Evolutionary conservation across 805 yeast species (phyloP), one percentile per base, ranked within the genome.

Genomic region (Aciculoconidium aculeatum): DNA sequence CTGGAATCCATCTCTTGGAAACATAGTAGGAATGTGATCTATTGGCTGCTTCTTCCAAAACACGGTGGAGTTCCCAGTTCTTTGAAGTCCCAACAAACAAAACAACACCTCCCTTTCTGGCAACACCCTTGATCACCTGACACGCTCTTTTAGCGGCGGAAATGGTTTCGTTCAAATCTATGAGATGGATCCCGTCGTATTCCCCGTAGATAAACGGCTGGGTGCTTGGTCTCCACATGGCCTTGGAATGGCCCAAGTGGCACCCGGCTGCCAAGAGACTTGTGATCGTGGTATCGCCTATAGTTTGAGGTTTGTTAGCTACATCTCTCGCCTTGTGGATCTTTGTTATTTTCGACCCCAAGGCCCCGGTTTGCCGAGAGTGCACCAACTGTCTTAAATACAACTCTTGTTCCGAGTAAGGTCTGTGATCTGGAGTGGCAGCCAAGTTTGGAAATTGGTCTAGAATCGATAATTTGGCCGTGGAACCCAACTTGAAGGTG

Each of bases 201-300:
- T 73, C 80, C 32, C 97, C 98, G 49, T 80, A 80, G 25, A 90
- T 71, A 53, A 69, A 92, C 7, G 94, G 88, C 55, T 87, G 90
- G 29, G 88, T 84, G 15, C 81, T 70, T 7, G 87, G 77, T 44
- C 94, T 76, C 75, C 79, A 81, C 37, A 80, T 64, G 3, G 80
- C 65, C 19, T 75, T 80, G n/a, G 95, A 72, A 45, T 90, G 96
- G 16, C 98, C 98, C 42, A 92, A 64, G 55, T 92, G 98, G 25
- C 90, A 90, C 30, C 96, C 96, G 0, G 96, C 85, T 3, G 96
- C 90, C 55, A 90, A 54, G 30, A 92, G 67, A 34, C 76, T 76
- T 17, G 85, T 64, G 20, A 87, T 64, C 3, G 90, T 69, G 8
- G 84, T 51, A 33, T 82, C 74, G 13, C 69, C 56, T 13, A 75